A percentile compares a stretch with the other conserved stretches of the same genome.
These are phyloP conservation scores for Wickerhamiella kurtzmanii DNA, from an alignment of 805 yeast species.

Conservation along the genomic window DNA sequence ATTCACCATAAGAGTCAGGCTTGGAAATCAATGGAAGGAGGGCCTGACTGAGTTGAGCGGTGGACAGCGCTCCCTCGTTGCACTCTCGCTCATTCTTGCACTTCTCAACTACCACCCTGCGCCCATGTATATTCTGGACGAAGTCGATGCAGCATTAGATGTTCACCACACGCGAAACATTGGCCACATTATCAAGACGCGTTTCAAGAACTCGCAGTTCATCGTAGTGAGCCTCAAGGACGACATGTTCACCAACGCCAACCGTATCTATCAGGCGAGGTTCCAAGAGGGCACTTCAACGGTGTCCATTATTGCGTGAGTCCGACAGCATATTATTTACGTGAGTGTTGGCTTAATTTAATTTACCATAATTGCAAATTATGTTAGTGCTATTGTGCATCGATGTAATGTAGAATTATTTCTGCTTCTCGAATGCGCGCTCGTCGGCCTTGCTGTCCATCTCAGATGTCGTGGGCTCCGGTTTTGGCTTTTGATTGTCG, in stretches of 20 bases:
- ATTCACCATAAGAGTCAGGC: conserved; percentile 72
- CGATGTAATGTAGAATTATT: conserved; percentile 2
- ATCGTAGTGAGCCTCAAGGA: conserved; percentile 94
- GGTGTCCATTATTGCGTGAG: conserved; percentile 1
- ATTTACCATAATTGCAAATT: too few species aligned
- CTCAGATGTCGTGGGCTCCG: conserved; percentile 3
- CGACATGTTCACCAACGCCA: conserved; percentile 97
- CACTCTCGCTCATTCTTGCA: conserved; percentile 83
- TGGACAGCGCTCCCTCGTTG: conserved; percentile 91
- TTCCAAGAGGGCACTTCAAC: conserved; percentile 76
- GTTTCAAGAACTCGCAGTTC: conserved; percentile 91
- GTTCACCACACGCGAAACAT: conserved; percentile 94
- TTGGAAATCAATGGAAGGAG: conserved; percentile 93
- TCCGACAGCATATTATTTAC: too few species aligned
- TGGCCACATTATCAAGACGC: conserved; percentile 88
- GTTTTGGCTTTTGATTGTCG: conserved; percentile 5
- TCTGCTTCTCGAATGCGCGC: conserved; percentile 1
- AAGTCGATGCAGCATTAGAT: conserved; percentile 97
- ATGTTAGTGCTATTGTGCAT: not conserved
- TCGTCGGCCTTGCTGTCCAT: conserved; percentile 4
- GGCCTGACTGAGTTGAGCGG: conserved; percentile 91
- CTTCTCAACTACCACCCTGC: conserved; percentile 92
- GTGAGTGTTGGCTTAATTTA: too few species aligned
- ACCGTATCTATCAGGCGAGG: conserved; percentile 80
- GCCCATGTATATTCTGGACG: conserved; percentile 95